phyloP scores from a whole-genome alignment of 805 yeast species.

The Scheffersomyces coipomensis region DNA sequence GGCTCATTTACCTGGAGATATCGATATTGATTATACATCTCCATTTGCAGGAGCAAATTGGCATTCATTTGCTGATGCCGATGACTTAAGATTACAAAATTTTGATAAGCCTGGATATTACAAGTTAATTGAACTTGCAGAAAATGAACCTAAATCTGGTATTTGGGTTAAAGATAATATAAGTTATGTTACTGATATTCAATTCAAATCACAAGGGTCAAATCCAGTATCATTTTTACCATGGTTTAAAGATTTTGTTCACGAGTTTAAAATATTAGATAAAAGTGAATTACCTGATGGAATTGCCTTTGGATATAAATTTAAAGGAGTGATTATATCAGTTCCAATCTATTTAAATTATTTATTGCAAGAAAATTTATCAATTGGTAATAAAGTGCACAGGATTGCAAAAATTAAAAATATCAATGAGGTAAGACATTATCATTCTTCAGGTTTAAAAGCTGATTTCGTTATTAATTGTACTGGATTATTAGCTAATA shows the following conservation, averaged over 20 bases:
- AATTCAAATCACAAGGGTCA: conserved; percentile 5
- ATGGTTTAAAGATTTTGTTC: conserved; percentile 51
- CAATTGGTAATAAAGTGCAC: conserved; percentile 47
- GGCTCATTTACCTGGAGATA: conserved; percentile 54
- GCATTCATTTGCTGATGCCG: conserved; percentile 53
- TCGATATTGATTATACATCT: conserved; percentile 50
- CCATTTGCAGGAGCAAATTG: conserved; percentile 77
- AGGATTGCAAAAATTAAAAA: conserved; percentile 37
- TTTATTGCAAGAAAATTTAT: conserved; percentile 44
- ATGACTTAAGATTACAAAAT: conserved; percentile 36
- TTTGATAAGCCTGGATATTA: conserved; percentile 50
- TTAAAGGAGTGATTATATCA: conserved; percentile 57
- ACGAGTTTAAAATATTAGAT: conserved; percentile 34
- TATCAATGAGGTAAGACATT: conserved; percentile 48
- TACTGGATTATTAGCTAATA: conserved; percentile 50
- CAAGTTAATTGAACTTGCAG: conserved; percentile 45
- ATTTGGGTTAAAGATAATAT: conserved; percentile 25
- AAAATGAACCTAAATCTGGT: conserved; percentile 50
- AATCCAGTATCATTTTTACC: conserved; percentile 13
- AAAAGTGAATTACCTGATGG: conserved; percentile 40
- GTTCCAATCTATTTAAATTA: conserved; percentile 57
- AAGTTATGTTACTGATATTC: conserved; percentile 14
- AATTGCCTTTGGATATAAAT: conserved; percentile 44
- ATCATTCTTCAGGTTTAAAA: conserved; percentile 36
- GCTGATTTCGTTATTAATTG: conserved; percentile 58